Base-by-base conservation (phyloP, 257 asterid species). In the Leonotis leonurus region DNA sequence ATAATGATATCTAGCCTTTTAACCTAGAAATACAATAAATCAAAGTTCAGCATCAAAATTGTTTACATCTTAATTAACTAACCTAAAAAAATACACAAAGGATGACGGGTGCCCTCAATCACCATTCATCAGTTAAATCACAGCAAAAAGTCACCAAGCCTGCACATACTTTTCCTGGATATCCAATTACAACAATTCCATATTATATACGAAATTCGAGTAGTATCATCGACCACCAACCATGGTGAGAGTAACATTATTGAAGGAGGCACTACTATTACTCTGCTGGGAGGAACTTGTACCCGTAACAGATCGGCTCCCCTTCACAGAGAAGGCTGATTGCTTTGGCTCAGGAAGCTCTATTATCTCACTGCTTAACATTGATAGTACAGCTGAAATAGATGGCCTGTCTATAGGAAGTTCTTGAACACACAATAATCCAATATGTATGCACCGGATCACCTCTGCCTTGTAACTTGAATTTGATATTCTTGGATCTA, bases 361-460 rank as follows among this genome's bases (percentile, higher is more conserved):
- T 2, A 71, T 21, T 8, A 56, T 75, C 62, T 83, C 83, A 70
- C 82, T 72, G 11, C 56, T 77, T 20, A 88, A 69, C 88, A 85
- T 81, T 6, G 85, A 78, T 5, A 88, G 75, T 17, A 81, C 78
- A 24, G 58, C 10, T 9, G 83, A 68, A 16, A 80, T 56, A 16
- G 73, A 71, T 10, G 91, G 96, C 75, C 95, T 73, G 33, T 83
- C 85, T 9, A 27, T 71, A 20, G 80, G 81, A 56, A 65, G 67
- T 64, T 85, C 89, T 76, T 89, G 93, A 37, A 86, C 90, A 3
- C 90, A 86, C 64, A 88, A 68, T 43, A 88, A 46, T 24, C 90
- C 90, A 1, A 83, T 80, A 21, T 81, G 90, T 11, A 86, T 66
- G 73, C 83, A 83, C 67, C 88, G 69, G 70, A 70, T 5, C 26